Evolutionary conservation across 352 stramenopile genomes (phyloP).

Genomic region (Phytophthora uliginosa): DNA sequence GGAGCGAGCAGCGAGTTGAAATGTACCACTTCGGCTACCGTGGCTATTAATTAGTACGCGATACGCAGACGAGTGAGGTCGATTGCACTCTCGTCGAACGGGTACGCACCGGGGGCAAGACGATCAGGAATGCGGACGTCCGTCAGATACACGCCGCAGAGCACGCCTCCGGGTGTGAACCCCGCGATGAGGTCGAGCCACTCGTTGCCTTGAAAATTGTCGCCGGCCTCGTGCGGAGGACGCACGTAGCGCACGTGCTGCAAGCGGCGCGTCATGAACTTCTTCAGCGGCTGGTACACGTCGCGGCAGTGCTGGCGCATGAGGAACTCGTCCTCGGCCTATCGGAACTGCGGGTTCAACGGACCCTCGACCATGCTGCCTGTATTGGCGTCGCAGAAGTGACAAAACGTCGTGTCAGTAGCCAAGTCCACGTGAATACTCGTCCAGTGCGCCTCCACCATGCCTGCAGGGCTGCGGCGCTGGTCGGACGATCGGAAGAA

Average conservation of each 20-base stretch:
- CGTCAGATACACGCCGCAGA: constrained; percentile 41
- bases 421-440: constrained; percentile 32
- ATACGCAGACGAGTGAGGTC: constrained; percentile 42
- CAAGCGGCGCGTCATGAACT: constrained; percentile 42
- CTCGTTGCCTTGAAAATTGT: constrained; percentile 30
- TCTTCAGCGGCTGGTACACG: constrained; percentile 38
- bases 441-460: constrained; percentile 37
- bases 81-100: constrained; percentile 41
- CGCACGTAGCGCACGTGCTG: constrained; percentile 37
- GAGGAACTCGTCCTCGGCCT: constrained; percentile 40
- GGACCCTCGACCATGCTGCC: constrained; percentile 34
- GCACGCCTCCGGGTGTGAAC: constrained; percentile 26
- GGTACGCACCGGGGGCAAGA: constrained; percentile 37
- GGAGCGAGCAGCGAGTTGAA: constrained; percentile 7
- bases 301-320: constrained; percentile 42
- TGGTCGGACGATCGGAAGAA: constrained; percentile 21
- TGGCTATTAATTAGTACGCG: constrained; percentile 20
- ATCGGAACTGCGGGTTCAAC: constrained; percentile 35
- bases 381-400: constrained; percentile 32
- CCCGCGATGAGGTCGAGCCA: constrained; percentile 39
- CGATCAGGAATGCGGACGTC: constrained; percentile 28
- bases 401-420: constrained; percentile 29
- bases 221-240: constrained; percentile 8
- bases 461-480: constrained; percentile 5
- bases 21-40: neutral